Conservation (phyloP, 345 rosid genomes). For the Bretschneidera sinensis region DNA sequence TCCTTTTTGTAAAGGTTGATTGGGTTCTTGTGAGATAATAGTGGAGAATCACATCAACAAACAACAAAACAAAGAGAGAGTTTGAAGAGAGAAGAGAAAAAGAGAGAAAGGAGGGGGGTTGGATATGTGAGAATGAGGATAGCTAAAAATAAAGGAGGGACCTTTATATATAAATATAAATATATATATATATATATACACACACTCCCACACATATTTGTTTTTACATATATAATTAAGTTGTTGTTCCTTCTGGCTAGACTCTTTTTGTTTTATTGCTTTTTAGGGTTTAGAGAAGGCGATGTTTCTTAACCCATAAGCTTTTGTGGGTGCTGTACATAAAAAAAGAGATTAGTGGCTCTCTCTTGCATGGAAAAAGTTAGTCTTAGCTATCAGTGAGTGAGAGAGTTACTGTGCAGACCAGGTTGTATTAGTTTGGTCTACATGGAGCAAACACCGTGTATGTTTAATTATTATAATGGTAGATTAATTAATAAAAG, state of each 20-base stretch:
- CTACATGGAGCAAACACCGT: conserved; percentile 19
- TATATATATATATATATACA: conserved; percentile 6
- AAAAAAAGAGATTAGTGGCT: conserved; percentile 13
- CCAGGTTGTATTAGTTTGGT: conserved; percentile 16
- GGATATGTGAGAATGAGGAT: conserved; percentile 39
- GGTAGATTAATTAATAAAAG: conserved; percentile 14
- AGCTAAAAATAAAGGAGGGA: conserved; percentile 48
- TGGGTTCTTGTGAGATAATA: conserved; percentile 31
- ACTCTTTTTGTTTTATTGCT: conserved; percentile 61
- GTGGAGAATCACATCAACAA: conserved; percentile 52
- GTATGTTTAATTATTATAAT: conserved; percentile 23
- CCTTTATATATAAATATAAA: conserved; percentile 46
- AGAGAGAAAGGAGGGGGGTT: conserved; percentile 21
- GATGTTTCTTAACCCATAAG: conserved; percentile 45
- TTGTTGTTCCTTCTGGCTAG: conserved; percentile 27
- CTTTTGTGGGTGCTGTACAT: conserved; percentile 17
- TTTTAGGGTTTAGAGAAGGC: conserved; percentile 48
- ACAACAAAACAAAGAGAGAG: conserved; percentile 16
- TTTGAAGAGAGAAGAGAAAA: conserved; percentile 23
- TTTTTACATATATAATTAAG: conserved; percentile 21
- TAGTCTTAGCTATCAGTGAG: conserved; percentile 14
- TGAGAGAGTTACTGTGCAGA: conserved; percentile 20
- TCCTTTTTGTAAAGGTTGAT: conserved; percentile 43
- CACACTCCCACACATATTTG: conserved; percentile 2
- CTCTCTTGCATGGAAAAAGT: conserved; percentile 24